A percentile compares a stretch with the other conserved stretches of the same genome.
Evolutionary conservation across 805 yeast species (phyloP).

Genomic region (Candida insectorum): DNA sequence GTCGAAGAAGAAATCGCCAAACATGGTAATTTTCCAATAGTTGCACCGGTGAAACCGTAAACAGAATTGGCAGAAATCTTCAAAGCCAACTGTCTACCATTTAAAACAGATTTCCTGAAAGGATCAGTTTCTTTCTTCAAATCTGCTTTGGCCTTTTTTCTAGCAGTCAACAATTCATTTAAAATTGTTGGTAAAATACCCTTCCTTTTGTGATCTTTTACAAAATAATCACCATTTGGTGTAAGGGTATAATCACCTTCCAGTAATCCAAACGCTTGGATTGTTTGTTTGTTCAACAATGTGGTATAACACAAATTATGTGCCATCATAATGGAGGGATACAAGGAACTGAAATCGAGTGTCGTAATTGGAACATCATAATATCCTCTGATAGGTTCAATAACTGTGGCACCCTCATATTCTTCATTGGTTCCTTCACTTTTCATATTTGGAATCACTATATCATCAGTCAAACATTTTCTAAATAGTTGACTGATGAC

Average conservation of each 20-base stretch:
- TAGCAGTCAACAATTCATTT: conserved; percentile 82
- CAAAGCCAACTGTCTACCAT: conserved; percentile 95
- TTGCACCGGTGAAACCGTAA: conserved; percentile 98
- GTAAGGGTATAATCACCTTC: conserved; percentile 80
- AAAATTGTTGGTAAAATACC: conserved; percentile 92
- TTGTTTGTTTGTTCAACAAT: conserved; percentile 63
- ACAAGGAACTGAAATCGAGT: conserved; percentile 92
- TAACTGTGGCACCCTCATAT: conserved; percentile 98
- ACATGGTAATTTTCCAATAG: conserved; percentile 95
- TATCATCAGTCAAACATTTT: conserved; percentile 81
- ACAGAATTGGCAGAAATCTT: conserved; percentile 98
- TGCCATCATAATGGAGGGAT: conserved; percentile 99
- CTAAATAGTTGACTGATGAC: conserved; percentile 94
- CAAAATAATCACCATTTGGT: conserved; percentile 91
- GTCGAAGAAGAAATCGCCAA: conserved; percentile 93
- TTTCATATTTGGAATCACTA: conserved; percentile 87
- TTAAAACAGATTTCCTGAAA: conserved; percentile 85
- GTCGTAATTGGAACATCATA: conserved; percentile 98
- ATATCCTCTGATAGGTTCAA: conserved; percentile 93
- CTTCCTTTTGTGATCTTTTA: conserved; percentile 61
- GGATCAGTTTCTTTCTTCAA: conserved; percentile 92
- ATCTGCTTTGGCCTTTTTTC: conserved; percentile 90
- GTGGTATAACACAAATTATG: conserved; percentile 97
- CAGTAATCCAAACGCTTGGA: conserved; percentile 58
- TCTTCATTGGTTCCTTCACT: conserved; percentile 83